Percentiles rank a stretch among this genome's conserved stretches.
Conservation (phyloP, 2,329 filamentous ascomycete genomes). For the Ophiostoma perfectum region DNA sequence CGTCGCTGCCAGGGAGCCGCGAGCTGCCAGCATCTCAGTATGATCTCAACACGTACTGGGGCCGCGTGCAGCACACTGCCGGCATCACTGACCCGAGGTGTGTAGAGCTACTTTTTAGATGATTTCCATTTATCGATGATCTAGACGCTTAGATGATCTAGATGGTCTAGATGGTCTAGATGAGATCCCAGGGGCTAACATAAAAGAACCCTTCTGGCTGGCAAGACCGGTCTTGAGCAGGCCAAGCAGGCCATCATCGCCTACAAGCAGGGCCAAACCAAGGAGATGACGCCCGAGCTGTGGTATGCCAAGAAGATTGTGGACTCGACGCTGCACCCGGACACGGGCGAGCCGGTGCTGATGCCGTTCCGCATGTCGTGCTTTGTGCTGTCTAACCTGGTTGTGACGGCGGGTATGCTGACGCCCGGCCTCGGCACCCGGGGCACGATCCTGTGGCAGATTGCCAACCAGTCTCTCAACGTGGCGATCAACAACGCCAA, state of each 20-base stretch:
- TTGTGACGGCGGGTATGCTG: constrained; percentile 78
- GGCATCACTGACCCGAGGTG: constrained; percentile 94
- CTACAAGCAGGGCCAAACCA: constrained; percentile 80
- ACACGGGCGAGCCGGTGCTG: constrained; percentile 87
- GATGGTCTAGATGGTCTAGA: not conserved
- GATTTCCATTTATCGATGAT: no score
- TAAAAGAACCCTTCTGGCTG: constrained; percentile 76
- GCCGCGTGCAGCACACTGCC: constrained; percentile 81
- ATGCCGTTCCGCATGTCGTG: constrained; percentile 96
- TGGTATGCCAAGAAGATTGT: constrained; percentile 97
- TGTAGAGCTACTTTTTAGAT: constrained; percentile 36
- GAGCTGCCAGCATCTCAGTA: constrained; percentile 88
- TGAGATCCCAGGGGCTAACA: not conserved
- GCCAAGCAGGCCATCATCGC: constrained; percentile 75
- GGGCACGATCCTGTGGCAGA: constrained; percentile 89
- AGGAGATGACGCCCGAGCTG: constrained; percentile 79
- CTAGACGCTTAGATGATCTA: no score
- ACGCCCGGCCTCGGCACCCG: constrained; percentile 50
- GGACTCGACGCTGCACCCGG: constrained; percentile 92
- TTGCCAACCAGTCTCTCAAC: constrained; percentile 95
- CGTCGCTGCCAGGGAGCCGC: constrained; percentile 61
- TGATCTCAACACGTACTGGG: constrained; percentile 91
- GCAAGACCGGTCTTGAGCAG: constrained; percentile 69
- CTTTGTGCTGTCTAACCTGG: constrained; percentile 87
- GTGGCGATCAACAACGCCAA: constrained; percentile 97